Evolutionary conservation across 1,284 basidiomycete species (phyloP), one percentile per base, ranked within the genome.

Genomic region (Trametes hirsuta): DNA sequence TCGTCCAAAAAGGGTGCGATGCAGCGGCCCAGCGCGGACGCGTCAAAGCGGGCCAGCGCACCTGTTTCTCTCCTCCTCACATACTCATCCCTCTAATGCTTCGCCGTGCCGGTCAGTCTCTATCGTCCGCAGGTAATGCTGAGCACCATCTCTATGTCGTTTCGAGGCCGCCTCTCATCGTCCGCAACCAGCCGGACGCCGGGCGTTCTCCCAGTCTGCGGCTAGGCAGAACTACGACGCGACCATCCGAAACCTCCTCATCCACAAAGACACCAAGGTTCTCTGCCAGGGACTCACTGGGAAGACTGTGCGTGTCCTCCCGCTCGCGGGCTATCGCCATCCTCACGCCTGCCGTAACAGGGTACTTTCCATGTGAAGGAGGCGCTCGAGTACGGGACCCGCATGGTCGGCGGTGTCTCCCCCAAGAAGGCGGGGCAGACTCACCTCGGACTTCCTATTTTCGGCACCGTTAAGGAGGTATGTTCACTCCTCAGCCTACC

Each of bases 281-380:
- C 80, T 97, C 62, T 93, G 93, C 70, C 95, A 97, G 75, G 95
- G 95, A 52, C 90, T 97, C 74, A 98, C 95, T 46, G 97, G 97
- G 76, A 98, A 98, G 88, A 99, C 97, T 63, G 95, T 94, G 67
- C 70, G 90, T 55, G 18, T 15, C 6, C n/a, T 21, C 46, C 14
- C 50, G 30, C 5, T 15, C 37, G 2, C n/a, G n/a, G 48, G 18
- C 25, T 2, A 2, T 35, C 25, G 2, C 25, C n/a, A 39, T 39
- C 30, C 54, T 63, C 30, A 64, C 47, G 30, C 49, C 14, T 39
- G 30, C 34, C 47, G 41, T 21, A n/a, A 30, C 68, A 98, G 95
- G 97, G 90, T 69, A 98, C 97, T 69, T 99, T 99, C 86, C 97
- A 99, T 83, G 88, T 89, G 66, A 91, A 86, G 74, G 95, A 98